Percentiles rank a stretch among this genome's conserved stretches.
These are phyloP conservation scores for Lindgomyces ingoldianus DNA, from an alignment of 495 filamentous ascomycete species.

Conservation along the genomic window DNA sequence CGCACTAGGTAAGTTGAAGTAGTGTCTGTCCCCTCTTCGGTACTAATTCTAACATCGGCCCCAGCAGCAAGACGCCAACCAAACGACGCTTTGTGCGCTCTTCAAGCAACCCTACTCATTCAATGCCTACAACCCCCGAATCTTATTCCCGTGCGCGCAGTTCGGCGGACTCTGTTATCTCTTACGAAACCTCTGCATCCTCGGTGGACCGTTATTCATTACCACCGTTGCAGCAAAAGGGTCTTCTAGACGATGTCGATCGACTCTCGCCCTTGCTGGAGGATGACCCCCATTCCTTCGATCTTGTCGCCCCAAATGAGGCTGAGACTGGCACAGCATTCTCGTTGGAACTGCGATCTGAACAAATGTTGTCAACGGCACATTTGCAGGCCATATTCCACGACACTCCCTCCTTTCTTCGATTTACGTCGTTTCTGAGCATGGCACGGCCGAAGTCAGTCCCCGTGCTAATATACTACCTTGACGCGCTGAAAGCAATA, in stretches of 20 bases:
- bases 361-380: slow-evolving; percentile 64
- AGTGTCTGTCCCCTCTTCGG: neutral
- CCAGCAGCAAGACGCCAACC: slow-evolving; percentile 25
- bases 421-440: slow-evolving; percentile 67
- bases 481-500: slow-evolving; percentile 65
- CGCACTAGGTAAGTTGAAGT: slow-evolving; percentile 38
- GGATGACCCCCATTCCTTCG: slow-evolving; percentile 56
- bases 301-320: slow-evolving; percentile 52
- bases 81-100: slow-evolving; percentile 25
- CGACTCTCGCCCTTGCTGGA: slow-evolving; percentile 52
- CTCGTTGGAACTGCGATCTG: slow-evolving; percentile 61
- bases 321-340: slow-evolving; percentile 38
- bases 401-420: slow-evolving; percentile 65
- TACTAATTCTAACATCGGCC: slow-evolving; percentile 7
- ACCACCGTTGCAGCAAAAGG: slow-evolving; percentile 45
- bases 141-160: slow-evolving; percentile 35
- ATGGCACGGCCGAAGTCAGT: slow-evolving; percentile 71
- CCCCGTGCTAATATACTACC: slow-evolving; percentile 64
- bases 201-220: slow-evolving; percentile 40
- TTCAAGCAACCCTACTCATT: slow-evolving; percentile 15
- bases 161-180: slow-evolving; percentile 44
- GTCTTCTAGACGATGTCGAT: slow-evolving; percentile 50
- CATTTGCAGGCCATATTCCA: slow-evolving; percentile 63
- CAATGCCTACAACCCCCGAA: slow-evolving; percentile 34
- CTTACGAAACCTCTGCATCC: slow-evolving; percentile 46